Evolutionary conservation across 441 rosid genomes (phyloP), one percentile per base, ranked within the genome.

Genomic region (Pelargonium citronellum): DNA sequence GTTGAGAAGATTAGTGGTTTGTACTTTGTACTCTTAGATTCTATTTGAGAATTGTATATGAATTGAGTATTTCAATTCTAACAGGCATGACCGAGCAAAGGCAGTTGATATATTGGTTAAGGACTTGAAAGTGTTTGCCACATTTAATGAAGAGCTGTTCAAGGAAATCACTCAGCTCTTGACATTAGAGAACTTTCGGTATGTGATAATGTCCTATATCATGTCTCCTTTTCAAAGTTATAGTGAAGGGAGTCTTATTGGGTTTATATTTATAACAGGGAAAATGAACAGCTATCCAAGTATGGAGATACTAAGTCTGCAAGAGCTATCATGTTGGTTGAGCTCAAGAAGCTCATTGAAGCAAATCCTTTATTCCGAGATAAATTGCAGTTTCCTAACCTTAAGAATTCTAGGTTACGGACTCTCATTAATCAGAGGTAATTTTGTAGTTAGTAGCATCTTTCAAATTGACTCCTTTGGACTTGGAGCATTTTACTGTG

Each of bases 331-430:
- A 90, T 90, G 96, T 86, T 90, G 63, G 83, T 77, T 27, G 94
- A 90, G 75, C 81, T 90, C 67, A 90, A 88, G 71, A 90, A 88
- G 75, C 79, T 90, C 75, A 87, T 90, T 64, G 96, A 90, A 83
- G 96, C 94, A 43, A 90, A 90, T 66, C 96, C 94, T 16, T 81
- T 88, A 73, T 90, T 90, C 75, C 96, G 96, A 0, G 94, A 90
- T 72, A 90, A 88, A 79, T 86, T 88, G 80, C 96, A 87, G 74
- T 86, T 90, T 76, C 96, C 96, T 66, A 77, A 85, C 16, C 78
- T 90, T 77, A 88, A 88, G 79, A 88, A 79, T 73, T 87, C 94
- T 34, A 90, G 96, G 79, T 64, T 90, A 71, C 85, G 92, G 65
- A 88, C 91, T 0, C 84, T 90, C 67, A 90, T 90, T 65, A 90